phyloP scores from a whole-genome alignment of 1,284 basidiomycete species.

The Ustilago xerochloae region DNA sequence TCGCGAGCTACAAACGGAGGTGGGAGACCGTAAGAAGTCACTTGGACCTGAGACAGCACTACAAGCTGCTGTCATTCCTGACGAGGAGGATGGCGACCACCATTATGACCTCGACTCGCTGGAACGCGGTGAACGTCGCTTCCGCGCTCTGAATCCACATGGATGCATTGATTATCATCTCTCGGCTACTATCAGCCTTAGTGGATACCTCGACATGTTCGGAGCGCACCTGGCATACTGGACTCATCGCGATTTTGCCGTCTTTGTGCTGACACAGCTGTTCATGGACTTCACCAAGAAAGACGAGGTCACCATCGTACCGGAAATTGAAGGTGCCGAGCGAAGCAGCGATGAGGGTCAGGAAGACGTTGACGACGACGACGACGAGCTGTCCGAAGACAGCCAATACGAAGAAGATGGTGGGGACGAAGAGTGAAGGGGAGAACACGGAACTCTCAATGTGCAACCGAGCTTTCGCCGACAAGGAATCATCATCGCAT shows the following conservation, averaged over 20 bases:
- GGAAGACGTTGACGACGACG: conserved; percentile 2
- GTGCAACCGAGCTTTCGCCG: neutral
- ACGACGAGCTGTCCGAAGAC: too few species aligned
- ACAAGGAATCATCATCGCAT: neutral
- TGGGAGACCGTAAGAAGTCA: conserved; percentile 20
- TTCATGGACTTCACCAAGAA: conserved; percentile 43
- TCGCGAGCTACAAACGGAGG: conserved; percentile 12
- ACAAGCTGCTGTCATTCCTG: neutral
- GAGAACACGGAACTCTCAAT: neutral
- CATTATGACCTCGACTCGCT: conserved; percentile 35
- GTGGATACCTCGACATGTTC: conserved; percentile 59
- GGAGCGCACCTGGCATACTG: conserved; percentile 62
- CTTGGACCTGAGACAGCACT: conserved; percentile 25
- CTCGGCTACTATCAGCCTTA: conserved; percentile 37
- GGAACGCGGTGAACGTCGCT: conserved; percentile 46
- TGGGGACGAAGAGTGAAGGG: neutral
- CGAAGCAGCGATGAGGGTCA: conserved; percentile 60
- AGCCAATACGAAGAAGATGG: neutral
- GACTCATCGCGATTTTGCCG: conserved; percentile 57
- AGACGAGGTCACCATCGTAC: conserved; percentile 35
- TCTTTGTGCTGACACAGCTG: conserved; percentile 60
- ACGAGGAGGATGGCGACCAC: conserved; percentile 10
- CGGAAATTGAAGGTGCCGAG: conserved; percentile 19
- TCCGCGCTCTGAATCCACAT: conserved; percentile 63
- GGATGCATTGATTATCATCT: conserved; percentile 63